These are phyloP conservation scores for Moniliella sp. DNA, from an alignment of 1,284 basidiomycete genomes.

Conservation along the genomic window DNA sequence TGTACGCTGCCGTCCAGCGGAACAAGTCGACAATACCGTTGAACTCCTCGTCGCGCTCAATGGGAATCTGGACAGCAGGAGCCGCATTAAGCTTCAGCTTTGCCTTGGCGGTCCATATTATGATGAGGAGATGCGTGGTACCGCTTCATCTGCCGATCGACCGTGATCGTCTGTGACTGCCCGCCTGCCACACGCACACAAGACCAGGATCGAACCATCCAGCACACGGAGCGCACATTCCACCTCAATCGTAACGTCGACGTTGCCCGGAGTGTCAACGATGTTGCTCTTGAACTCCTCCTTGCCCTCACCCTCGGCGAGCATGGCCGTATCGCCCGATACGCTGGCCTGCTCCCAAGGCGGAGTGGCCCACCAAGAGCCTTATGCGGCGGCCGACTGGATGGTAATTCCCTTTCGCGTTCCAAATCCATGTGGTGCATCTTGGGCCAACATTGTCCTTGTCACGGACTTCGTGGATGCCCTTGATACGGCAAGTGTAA, in stretches of 20 bases:
- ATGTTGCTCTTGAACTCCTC: constrained; percentile 85
- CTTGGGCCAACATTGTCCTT: constrained; percentile 83
- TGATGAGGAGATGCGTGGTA: constrained; percentile 91
- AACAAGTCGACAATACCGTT: constrained; percentile 80
- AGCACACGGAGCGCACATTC: constrained; percentile 86
- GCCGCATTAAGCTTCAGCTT: constrained; percentile 84
- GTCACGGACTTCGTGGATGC: constrained; percentile 92
- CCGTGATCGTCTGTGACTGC: constrained; percentile 93
- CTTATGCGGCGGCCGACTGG: constrained; percentile 92
- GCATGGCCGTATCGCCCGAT: constrained; percentile 20
- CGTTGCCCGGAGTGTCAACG: constrained; percentile 97
- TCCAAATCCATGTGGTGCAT: constrained; percentile 99
- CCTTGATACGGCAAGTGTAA: constrained; percentile 83
- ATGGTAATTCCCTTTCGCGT: constrained; percentile 98
- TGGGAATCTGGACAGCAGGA: constrained; percentile 87
- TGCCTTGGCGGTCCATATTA: constrained; percentile 96
- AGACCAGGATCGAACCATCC: constrained; percentile 83
- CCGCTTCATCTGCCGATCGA: constrained; percentile 92
- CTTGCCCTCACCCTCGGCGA: constrained; percentile 39
- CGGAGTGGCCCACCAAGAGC: constrained; percentile 63
- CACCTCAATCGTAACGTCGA: constrained; percentile 98
- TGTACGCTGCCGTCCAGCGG: constrained; percentile 81
- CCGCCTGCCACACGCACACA: constrained; percentile 94
- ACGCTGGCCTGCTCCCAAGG: constrained; percentile 33
- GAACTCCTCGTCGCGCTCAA: constrained; percentile 71